Base-by-base conservation (phyloP, 129 eudicot genomes). In the Lonicera japonica region DNA sequence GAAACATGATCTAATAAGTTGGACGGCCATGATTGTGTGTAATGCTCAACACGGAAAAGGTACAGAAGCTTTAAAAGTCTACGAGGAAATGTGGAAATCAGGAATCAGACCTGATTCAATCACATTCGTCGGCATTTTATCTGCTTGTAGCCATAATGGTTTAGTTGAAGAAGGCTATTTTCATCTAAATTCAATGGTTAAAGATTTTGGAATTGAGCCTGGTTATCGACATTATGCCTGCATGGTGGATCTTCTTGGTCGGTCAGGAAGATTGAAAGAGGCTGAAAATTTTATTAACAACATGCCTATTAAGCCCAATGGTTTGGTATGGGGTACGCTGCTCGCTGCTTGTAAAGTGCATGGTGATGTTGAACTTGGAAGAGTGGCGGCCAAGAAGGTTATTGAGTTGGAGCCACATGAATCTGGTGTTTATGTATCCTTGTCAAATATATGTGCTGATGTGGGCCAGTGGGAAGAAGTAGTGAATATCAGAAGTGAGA, bases 101-200 rank as follows among this genome's bases (percentile, higher is more conserved):
- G 51, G 51, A 45, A 45, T 15, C 14, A 45, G 10, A 11, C 51
- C 51, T 11, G 51, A 45, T 4, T 8, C 51, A 45, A 12, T 45
- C 3, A 45, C 51, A 10, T 45, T 45, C 10, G n/a, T 45, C 10
- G 51, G 51, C 51, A 12, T 45, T 45, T 45, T 45, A 45, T 84
- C 87, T 15, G 97, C 95, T 19, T 90, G 97, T 69, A 86, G 94
- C 69, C 97, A 87, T 70, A 65, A 73, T 38, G 95, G 97, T 70
- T 66, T 90, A 73, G 90, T 90, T 25, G 77, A 82, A 58, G 94
- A 82, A 45, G 51, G 51, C 0, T 45, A 45, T 45, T 45, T 10
- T 45, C n/a, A 45, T 45, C 51, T 45, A 10, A 45, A 45, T 0
- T 45, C 51, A 45, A 45, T 45, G 51, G 51, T 45, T 15, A 0